These are phyloP conservation scores for Ustilago trichophora DNA, from an alignment of 1,284 basidiomycete genomes.

Conservation along the genomic window DNA sequence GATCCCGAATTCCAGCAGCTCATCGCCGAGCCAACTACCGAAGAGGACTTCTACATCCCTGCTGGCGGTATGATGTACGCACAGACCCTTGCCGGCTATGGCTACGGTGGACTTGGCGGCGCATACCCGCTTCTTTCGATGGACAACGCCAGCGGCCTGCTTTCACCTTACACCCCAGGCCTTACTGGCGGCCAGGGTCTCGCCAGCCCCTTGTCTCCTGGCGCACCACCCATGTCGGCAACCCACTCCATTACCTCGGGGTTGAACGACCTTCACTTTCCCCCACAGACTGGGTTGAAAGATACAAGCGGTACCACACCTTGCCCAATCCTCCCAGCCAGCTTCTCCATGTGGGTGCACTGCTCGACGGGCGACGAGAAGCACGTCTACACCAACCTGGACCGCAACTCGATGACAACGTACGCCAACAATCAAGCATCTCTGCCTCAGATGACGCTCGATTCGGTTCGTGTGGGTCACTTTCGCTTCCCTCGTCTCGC, in stretches of 20 bases:
- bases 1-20: slow-evolving; percentile 66
- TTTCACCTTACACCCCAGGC: slow-evolving; percentile 57
- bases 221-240: slow-evolving; percentile 52
- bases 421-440: slow-evolving; percentile 48
- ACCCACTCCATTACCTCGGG: slow-evolving; percentile 56
- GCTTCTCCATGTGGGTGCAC: slow-evolving; percentile 65
- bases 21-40: slow-evolving; percentile 62
- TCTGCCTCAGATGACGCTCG: slow-evolving; percentile 55
- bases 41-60: slow-evolving; percentile 66
- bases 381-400: slow-evolving; percentile 62
- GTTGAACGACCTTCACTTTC: slow-evolving; percentile 56
- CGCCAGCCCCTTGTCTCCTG: slow-evolving; percentile 43
- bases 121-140: slow-evolving; percentile 46
- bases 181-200: slow-evolving; percentile 32
- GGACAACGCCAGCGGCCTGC: slow-evolving; percentile 35
- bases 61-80: slow-evolving; percentile 67
- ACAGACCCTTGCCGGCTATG: slow-evolving; percentile 62
- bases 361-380: slow-evolving; percentile 58
- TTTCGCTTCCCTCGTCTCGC: slow-evolving; percentile 65
- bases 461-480: slow-evolving; percentile 50
- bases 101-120: slow-evolving; percentile 59
- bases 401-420: slow-evolving; percentile 54
- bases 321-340: slow-evolving; percentile 59
- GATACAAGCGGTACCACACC: slow-evolving; percentile 31
- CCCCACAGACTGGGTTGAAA: slow-evolving; percentile 42